phyloP scores from a whole-genome alignment of 2,329 filamentous ascomycete genomes.

The Blastomyces percursus region DNA sequence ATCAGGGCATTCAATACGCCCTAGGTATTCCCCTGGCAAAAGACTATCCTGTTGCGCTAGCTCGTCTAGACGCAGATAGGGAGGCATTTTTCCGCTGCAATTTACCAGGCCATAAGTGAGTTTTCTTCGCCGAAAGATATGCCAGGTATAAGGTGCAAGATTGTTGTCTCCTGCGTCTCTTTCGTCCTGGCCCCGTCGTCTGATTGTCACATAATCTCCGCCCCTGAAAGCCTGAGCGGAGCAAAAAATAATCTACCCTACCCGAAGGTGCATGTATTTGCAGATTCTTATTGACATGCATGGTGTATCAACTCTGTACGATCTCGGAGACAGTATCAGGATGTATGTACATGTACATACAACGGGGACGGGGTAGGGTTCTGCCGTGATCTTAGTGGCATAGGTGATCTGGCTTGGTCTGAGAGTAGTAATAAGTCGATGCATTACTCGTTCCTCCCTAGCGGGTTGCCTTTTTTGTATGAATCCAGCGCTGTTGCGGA shows the following conservation, averaged over 20 bases:
- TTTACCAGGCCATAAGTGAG: background rate
- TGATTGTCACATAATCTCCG: constrained; percentile 13
- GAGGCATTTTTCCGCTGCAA: background rate
- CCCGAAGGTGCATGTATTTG: constrained; percentile 13
- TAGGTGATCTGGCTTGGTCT: constrained; percentile 12
- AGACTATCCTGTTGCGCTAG: no score
- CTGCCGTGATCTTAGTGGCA: constrained; percentile 15
- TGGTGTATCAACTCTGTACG: constrained; percentile 12
- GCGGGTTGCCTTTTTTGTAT: background rate
- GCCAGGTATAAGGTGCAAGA: background rate
- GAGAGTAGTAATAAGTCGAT: background rate
- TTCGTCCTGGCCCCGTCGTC: background rate
- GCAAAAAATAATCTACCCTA: constrained; percentile 14
- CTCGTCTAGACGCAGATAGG: no score
- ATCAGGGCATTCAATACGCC: no score
- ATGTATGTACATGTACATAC: constrained; percentile 5
- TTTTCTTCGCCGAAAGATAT: background rate
- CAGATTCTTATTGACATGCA: constrained; percentile 18
- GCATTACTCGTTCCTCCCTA: background rate
- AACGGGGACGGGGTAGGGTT: constrained; percentile 16
- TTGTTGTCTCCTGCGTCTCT: background rate
- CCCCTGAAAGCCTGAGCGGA: constrained; percentile 14
- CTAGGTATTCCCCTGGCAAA: no score
- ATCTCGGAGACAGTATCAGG: no score
- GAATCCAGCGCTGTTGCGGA: background rate